Evolutionary conservation across 2,329 filamentous ascomycete species (phyloP).

Genomic region (Drechslerella stenobrocha): DNA sequence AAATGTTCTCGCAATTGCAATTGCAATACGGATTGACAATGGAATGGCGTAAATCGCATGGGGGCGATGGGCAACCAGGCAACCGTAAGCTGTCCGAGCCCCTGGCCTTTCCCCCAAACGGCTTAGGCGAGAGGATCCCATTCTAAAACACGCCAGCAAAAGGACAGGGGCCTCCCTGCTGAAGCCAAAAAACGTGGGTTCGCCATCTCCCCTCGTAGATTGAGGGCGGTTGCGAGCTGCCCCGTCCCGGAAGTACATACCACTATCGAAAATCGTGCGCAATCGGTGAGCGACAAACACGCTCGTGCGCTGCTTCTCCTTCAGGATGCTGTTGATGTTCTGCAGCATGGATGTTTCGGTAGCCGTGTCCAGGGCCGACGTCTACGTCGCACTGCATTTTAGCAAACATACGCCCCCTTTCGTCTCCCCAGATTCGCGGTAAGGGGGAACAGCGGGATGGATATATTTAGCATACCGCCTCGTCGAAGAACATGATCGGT

Average conservation of each 20-base stretch:
- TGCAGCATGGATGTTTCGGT: slow-evolving; percentile 87
- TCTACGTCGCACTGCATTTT: slow-evolving; percentile 57
- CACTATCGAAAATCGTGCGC: slow-evolving; percentile 86
- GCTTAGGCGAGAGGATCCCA: background rate
- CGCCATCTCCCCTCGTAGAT: background rate
- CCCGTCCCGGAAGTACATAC: slow-evolving; percentile 51
- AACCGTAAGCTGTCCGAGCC: slow-evolving; percentile 4
- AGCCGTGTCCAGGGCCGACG: slow-evolving; percentile 86
- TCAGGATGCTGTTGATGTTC: slow-evolving; percentile 90
- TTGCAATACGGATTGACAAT: too few relatives aligned
- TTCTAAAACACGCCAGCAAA: background rate
- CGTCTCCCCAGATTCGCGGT: background rate
- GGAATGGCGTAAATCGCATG: too few relatives aligned
- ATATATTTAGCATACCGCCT: slow-evolving; percentile 64
- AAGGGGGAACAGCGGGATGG: background rate
- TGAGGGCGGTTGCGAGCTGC: slow-evolving; percentile 13
- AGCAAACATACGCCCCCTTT: slow-evolving; percentile 17
- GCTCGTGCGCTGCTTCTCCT: slow-evolving; percentile 84
- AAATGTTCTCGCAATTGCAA: too few relatives aligned
- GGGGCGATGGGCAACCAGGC: too few relatives aligned
- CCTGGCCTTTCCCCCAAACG: background rate
- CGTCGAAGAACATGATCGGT: slow-evolving; percentile 88
- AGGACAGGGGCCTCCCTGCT: background rate
- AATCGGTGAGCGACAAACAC: slow-evolving; percentile 93
- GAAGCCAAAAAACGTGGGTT: slow-evolving; percentile 1